Percentiles rank a stretch among this genome's conserved stretches.
These are phyloP conservation scores for Blastobotrys muscicola DNA, from an alignment of 805 yeast genomes.

Conservation along the genomic window DNA sequence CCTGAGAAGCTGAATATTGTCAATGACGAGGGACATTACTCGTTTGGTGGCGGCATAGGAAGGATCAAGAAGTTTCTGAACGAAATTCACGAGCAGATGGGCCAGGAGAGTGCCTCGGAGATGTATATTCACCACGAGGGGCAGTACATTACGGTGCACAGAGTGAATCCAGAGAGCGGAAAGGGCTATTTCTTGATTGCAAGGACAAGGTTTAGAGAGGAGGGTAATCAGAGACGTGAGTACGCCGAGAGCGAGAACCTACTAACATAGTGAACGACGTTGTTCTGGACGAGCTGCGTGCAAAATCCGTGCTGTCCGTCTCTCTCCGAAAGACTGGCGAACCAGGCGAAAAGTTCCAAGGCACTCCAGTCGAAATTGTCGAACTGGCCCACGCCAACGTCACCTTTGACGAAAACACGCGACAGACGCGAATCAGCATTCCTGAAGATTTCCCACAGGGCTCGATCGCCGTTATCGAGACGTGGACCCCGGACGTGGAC, in stretches of 20 bases:
- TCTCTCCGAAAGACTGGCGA: conserved; percentile 43
- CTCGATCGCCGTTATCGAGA: conserved; percentile 74
- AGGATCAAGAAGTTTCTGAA: conserved; percentile 44
- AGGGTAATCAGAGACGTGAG: conserved; percentile 23
- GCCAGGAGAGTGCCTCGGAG: conserved; percentile 57
- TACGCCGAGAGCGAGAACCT: conserved; percentile 1
- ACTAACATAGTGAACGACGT: conserved; percentile 20
- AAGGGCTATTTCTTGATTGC: conserved; percentile 85
- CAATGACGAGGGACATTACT: conserved; percentile 56
- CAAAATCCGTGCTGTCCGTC: conserved; percentile 47
- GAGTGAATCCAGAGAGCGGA: conserved; percentile 76
- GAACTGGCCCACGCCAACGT: conserved; percentile 44
- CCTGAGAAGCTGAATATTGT: conserved; percentile 78
- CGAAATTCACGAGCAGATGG: conserved; percentile 30
- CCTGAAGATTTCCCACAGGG: conserved; percentile 77
- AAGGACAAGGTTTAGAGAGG: conserved; percentile 61
- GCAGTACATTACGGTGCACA: conserved; percentile 82
- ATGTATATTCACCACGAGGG: conserved; percentile 93
- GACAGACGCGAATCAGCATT: conserved; percentile 44
- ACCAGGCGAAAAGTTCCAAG: conserved; percentile 29
- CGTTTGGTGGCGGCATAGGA: conserved; percentile 56
- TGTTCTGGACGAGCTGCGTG: conserved; percentile 27
- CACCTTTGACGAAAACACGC: conserved; percentile 32
- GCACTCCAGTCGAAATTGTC: conserved; percentile 57
- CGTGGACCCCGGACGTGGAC: conserved; percentile 59